Percentiles rank a stretch among this genome's conserved stretches.
Evolutionary conservation across 23 red algal species (phyloP).

Genomic region (Chondrus crispus): DNA sequence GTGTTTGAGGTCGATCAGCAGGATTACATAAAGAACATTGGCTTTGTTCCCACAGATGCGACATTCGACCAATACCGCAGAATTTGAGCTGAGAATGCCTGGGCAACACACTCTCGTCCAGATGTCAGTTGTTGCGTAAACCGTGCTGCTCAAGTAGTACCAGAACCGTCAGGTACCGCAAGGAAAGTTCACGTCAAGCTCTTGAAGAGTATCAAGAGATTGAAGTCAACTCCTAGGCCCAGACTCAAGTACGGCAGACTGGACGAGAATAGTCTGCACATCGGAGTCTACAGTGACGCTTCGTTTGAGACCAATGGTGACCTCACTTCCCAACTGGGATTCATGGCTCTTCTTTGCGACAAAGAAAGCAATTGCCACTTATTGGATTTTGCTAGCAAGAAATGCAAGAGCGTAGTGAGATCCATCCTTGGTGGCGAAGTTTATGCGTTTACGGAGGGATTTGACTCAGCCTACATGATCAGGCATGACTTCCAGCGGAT

Average conservation of each 20-base stretch:
- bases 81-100: neutral
- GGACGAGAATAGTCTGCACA: neutral
- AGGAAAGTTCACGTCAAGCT: neutral
- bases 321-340: neutral
- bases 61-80: neutral
- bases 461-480: neutral
- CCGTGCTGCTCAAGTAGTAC: neutral
- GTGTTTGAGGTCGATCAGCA: neutral
- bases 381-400: neutral
- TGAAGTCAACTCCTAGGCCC: neutral
- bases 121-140: neutral
- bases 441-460: constrained; percentile 16
- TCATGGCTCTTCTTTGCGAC: constrained; percentile 20
- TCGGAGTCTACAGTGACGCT: neutral
- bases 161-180: neutral
- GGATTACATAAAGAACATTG: neutral
- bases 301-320: constrained; percentile 19
- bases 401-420: neutral
- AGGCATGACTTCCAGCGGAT: neutral
- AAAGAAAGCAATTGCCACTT: neutral
- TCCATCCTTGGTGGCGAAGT: neutral
- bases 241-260: neutral
- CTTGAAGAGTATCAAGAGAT: neutral
- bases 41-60: neutral
- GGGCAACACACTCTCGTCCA: neutral